These are phyloP conservation scores for Proliferodiscus dingleyae DNA, from an alignment of 2,329 filamentous ascomycete species.

Conservation along the genomic window DNA sequence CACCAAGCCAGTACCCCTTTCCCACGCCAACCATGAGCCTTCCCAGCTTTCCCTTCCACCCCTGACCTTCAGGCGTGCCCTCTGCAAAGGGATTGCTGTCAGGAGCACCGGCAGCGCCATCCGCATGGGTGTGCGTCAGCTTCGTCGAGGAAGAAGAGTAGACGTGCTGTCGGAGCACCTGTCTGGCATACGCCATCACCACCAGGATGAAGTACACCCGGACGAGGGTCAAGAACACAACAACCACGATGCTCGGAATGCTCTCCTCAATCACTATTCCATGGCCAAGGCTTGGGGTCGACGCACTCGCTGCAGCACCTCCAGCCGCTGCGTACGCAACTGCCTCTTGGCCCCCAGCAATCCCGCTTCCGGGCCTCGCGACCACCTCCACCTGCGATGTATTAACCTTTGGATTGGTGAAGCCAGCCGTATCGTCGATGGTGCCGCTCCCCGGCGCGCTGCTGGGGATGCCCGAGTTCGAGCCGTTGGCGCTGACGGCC, in stretches of 20 bases:
- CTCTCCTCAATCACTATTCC: slow-evolving; percentile 61
- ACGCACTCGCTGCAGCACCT: slow-evolving; percentile 33
- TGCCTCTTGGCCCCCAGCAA: slow-evolving; percentile 46
- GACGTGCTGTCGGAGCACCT: slow-evolving; percentile 67
- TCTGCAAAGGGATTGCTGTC: slow-evolving; percentile 66
- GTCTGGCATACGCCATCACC: slow-evolving; percentile 76
- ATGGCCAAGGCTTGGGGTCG: slow-evolving; percentile 51
- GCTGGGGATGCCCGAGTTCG: slow-evolving; percentile 38
- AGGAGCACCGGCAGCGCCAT: slow-evolving; percentile 38
- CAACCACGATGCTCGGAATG: slow-evolving; percentile 72
- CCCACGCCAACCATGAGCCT: slow-evolving; percentile 71
- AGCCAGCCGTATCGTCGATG: slow-evolving; percentile 59
- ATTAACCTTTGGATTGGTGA: slow-evolving; percentile 59
- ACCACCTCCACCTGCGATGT: slow-evolving; percentile 52
- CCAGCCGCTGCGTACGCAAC: slow-evolving; percentile 40
- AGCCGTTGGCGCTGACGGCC: slow-evolving; percentile 43
- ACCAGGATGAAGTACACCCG: slow-evolving; percentile 80
- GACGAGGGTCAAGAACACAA: slow-evolving; percentile 67
- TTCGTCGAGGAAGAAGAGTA: slow-evolving; percentile 38
- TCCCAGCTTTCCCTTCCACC: slow-evolving; percentile 76
- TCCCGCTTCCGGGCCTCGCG: slow-evolving; percentile 40
- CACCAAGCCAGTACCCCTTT: slow-evolving; percentile 76
- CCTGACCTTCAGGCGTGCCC: slow-evolving; percentile 68
- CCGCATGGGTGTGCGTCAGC: slow-evolving; percentile 28
- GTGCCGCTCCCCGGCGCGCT: slow-evolving; percentile 32